phyloP scores from a whole-genome alignment of 805 yeast species.

The Kregervanrija pseudodelftensis region DNA sequence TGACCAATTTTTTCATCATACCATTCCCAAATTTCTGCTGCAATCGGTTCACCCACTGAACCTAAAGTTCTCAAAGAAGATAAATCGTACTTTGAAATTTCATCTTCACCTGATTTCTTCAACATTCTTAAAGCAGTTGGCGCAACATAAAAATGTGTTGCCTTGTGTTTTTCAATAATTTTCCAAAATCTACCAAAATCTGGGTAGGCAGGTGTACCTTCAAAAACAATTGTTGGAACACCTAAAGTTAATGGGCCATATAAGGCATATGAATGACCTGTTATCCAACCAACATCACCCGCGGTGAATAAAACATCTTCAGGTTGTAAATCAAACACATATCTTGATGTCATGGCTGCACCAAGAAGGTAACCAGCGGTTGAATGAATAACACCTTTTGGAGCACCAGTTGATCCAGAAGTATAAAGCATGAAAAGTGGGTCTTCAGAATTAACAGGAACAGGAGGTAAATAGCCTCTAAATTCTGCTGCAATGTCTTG shows the following conservation, averaged over 20 bases:
- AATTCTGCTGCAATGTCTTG: conserved; percentile 78
- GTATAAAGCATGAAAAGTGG: conserved; percentile 94
- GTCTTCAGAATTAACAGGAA: conserved; percentile 84
- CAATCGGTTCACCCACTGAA: conserved; percentile 98
- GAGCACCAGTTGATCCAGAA: conserved; percentile 97
- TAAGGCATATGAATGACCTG: conserved; percentile 93
- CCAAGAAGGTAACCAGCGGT: conserved; percentile 94
- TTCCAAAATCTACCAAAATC: conserved; percentile 95
- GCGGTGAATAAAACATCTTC: conserved; percentile 91
- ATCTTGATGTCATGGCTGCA: conserved; percentile 84
- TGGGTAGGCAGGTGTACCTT: conserved; percentile 97
- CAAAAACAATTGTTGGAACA: conserved; percentile 88
- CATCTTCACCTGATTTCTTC: conserved; percentile 74
- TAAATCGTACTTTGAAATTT: conserved; percentile 73
- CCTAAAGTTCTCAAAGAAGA: conserved; percentile 88
- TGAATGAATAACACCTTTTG: conserved; percentile 94
- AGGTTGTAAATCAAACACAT: conserved; percentile 87
- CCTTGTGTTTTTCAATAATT: conserved; percentile 84
- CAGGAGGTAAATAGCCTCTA: conserved; percentile 82
- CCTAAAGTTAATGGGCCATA: conserved; percentile 91
- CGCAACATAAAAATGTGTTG: conserved; percentile 95
- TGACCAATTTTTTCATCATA: conserved; percentile 89
- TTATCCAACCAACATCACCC: conserved; percentile 99
- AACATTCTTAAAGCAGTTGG: conserved; percentile 95
- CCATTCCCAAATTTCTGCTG: conserved; percentile 99